These are phyloP conservation scores for Avena eriantha DNA, from an alignment of 176 grass and related monocot genomes.

Conservation along the genomic window DNA sequence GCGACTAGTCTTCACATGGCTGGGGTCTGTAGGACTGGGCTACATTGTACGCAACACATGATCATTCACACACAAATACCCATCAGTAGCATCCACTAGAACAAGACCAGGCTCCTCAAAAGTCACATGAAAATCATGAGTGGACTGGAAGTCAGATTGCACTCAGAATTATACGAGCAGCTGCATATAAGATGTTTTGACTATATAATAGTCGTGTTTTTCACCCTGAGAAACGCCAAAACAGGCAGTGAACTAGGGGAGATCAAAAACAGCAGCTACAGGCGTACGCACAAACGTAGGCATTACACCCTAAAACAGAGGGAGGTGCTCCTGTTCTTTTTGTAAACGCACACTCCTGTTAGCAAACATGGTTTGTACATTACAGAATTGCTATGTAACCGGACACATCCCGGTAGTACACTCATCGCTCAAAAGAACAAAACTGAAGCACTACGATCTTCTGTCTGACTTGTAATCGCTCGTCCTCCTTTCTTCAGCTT, in stretches of 20 bases:
- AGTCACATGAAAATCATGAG: background rate
- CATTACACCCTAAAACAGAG: background rate
- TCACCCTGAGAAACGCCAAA: background rate
- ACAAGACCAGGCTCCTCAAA: background rate
- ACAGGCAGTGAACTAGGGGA: background rate
- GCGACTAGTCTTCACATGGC: background rate
- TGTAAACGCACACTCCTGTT: slow-evolving; percentile 8
- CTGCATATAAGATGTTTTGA: background rate
- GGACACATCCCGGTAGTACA: background rate
- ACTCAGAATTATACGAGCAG: background rate
- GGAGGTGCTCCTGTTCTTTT: background rate
- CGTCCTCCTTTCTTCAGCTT: slow-evolving; percentile 77
- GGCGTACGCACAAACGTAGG: background rate
- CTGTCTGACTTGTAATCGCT: slow-evolving; percentile 73
- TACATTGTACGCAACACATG: background rate
- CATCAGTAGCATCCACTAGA: background rate
- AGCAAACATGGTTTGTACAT: background rate
- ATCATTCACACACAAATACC: background rate
- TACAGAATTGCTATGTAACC: slow-evolving; percentile 33
- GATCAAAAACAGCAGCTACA: background rate
- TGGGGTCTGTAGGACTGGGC: background rate
- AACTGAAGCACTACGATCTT: slow-evolving; percentile 49
- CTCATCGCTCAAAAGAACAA: background rate
- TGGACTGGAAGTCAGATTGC: background rate
- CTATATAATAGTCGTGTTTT: background rate